A percentile compares a stretch with the other conserved stretches of the same genome.
Conservation (phyloP, 352 stramenopile species). For the Globisporangium mamillatum region DNA sequence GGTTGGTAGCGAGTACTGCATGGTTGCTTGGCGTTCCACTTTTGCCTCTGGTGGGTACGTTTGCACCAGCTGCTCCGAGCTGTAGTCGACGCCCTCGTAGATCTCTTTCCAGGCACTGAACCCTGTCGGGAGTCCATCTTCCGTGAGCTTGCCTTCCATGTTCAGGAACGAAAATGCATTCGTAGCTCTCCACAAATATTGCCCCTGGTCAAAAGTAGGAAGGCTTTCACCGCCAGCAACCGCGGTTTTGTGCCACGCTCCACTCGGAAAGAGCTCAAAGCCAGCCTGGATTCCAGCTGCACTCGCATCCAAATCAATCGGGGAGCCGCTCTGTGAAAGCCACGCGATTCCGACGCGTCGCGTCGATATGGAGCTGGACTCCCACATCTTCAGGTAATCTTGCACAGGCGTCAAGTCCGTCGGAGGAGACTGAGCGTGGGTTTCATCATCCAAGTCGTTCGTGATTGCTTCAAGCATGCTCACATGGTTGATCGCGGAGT, state of each 20-base stretch:
- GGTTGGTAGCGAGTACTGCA: conserved; percentile 22
- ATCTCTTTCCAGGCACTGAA: conserved; percentile 63
- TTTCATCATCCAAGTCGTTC: background rate
- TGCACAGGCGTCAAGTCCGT: conserved; percentile 28
- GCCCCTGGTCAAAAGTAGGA: conserved; percentile 35
- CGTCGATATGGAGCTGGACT: conserved; percentile 37
- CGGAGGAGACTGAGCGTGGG: background rate
- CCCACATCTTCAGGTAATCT: conserved; percentile 45
- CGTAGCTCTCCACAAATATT: conserved; percentile 35
- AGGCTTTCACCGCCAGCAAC: conserved; percentile 10
- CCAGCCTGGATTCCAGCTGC: conserved; percentile 36
- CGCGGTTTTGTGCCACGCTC: conserved; percentile 24
- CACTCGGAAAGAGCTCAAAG: conserved; percentile 49
- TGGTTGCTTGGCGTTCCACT: conserved; percentile 14
- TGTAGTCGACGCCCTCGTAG: conserved; percentile 51
- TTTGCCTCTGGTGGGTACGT: conserved; percentile 35
- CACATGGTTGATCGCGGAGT: conserved; percentile 28
- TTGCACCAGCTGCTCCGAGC: conserved; percentile 38
- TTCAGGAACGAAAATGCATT: conserved; percentile 49
- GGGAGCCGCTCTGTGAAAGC: conserved; percentile 26
- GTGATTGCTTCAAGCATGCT: conserved; percentile 3
- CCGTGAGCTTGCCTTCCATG: conserved; percentile 11
- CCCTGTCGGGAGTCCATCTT: conserved; percentile 35
- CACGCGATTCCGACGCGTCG: conserved; percentile 33
- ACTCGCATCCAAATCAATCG: conserved; percentile 43